Conservation (phyloP, 2,329 filamentous ascomycete species). For the Hypoxylon sp. region DNA sequence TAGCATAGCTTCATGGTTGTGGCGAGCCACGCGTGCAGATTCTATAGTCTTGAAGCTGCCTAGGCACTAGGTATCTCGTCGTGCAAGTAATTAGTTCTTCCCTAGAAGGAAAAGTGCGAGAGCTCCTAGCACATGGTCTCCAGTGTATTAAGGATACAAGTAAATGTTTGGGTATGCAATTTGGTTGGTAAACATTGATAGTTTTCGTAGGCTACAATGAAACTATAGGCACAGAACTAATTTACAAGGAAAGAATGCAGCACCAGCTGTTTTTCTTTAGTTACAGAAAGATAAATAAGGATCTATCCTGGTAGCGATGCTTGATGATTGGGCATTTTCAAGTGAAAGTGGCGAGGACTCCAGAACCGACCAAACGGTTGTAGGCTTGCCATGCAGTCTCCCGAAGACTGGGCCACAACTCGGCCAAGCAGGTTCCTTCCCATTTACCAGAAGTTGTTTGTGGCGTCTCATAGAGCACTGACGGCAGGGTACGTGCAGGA, state of each 20-base stretch:
- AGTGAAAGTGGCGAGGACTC: slow-evolving; percentile 55
- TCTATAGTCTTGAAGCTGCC: slow-evolving; percentile 15
- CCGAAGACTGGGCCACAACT: slow-evolving; percentile 58
- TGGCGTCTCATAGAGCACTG: slow-evolving; percentile 64
- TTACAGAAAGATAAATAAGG: slow-evolving; percentile 40
- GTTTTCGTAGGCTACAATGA: slow-evolving; percentile 10
- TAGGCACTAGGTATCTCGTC: too few relatives aligned
- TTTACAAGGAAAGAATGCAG: slow-evolving; percentile 18
- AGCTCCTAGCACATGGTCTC: neutral
- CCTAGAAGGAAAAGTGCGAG: neutral
- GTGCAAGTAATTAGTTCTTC: slow-evolving; percentile 20
- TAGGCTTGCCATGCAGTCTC: slow-evolving; percentile 59
- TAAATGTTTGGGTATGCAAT: neutral
- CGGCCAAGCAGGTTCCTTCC: slow-evolving; percentile 57
- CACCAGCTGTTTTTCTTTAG: slow-evolving; percentile 28
- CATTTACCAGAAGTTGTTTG: slow-evolving; percentile 62
- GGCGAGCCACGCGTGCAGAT: slow-evolving; percentile 28
- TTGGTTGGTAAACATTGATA: slow-evolving; percentile 2
- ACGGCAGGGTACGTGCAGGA: slow-evolving; percentile 66
- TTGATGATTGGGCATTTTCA: slow-evolving; percentile 48
- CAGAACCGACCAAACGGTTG: slow-evolving; percentile 53
- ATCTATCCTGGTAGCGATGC: slow-evolving; percentile 46
- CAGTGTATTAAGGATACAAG: neutral
- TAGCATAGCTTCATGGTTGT: slow-evolving; percentile 11
- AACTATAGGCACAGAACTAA: slow-evolving; percentile 8